phyloP scores from a whole-genome alignment of 2,329 filamentous ascomycete species.

The Zalaria obscura region DNA sequence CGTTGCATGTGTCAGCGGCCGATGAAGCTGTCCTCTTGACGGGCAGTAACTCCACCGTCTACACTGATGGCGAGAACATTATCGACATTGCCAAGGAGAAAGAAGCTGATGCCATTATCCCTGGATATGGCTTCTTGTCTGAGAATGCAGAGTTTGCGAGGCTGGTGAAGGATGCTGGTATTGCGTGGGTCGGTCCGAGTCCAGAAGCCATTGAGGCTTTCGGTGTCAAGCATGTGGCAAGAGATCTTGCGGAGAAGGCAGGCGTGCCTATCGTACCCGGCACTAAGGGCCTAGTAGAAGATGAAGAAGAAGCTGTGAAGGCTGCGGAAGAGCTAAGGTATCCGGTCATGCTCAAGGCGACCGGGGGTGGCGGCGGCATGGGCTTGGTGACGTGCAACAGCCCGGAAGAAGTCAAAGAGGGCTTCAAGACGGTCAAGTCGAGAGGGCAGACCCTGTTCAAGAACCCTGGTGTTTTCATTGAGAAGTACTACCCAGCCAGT shows the following conservation, averaged over 20 bases:
- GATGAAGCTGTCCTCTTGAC: constrained; percentile 38
- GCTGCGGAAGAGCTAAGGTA: constrained; percentile 32
- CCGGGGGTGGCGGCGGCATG: constrained; percentile 57
- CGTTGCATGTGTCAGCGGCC: constrained; percentile 38
- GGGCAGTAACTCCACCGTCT: constrained; percentile 33
- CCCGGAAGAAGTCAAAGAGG: constrained; percentile 53
- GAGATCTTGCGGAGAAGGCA: constrained; percentile 37
- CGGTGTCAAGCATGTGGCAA: constrained; percentile 44
- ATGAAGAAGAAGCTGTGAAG: constrained; percentile 31
- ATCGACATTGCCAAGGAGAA: constrained; percentile 37
- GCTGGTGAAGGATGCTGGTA: constrained; percentile 36
- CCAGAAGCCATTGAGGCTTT: constrained; percentile 39
- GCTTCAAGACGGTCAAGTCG: constrained; percentile 46
- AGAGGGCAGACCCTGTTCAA: constrained; percentile 70
- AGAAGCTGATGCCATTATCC: constrained; percentile 44
- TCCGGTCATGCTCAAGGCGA: constrained; percentile 45
- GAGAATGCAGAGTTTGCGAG: constrained; percentile 50
- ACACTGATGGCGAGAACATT: constrained; percentile 33
- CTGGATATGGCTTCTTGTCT: constrained; percentile 53
- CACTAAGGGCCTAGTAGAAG: constrained; percentile 32
- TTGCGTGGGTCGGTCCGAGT: constrained; percentile 46
- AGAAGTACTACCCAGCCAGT: constrained; percentile 66
- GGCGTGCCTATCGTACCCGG: constrained; percentile 42
- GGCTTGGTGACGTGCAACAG: constrained; percentile 64
- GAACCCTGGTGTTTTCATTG: constrained; percentile 71